Evolutionary conservation across 2,329 filamentous ascomycete species (phyloP), one percentile per base, ranked within the genome.

Genomic region (Microdochium paspali): DNA sequence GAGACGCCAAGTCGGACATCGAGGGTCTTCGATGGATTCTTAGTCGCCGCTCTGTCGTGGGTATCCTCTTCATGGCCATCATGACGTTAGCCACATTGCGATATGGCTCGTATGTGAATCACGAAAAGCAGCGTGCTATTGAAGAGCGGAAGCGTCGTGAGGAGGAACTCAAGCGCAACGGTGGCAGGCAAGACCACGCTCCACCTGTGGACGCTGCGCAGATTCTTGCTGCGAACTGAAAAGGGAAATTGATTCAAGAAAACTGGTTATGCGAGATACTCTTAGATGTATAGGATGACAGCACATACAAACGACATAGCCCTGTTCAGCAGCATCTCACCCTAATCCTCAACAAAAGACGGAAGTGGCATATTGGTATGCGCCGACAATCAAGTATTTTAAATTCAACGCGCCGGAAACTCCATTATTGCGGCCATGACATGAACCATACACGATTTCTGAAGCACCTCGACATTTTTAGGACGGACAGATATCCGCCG

Each of bases 21-120:
- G 93, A 98, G 65, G 86, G 84, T 1, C 71, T 98, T 44, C 77
- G 93, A 50, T 97, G 93, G 93, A 82, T 96, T 35, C 67, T 84
- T 53, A 87, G 82, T 51, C 70, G 79, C 47, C 71, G 80, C 46
- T 79, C 80, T 21, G 79, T 80, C 24, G 62, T 81, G 31, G 80
- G 80, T n/a, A 82, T 84, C 52, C 60, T 83, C 46, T 80, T 84
- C 65, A 80, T 84, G 78, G 80, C 73, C 25, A 67, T 84, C 28
- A 59, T 83, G 51, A 81, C 79, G 7, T 64, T 85, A 13, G 71
- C 72, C 12, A 77, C 75, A 24, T 64, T 85, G 45, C 73, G 79
- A 23, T 84, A 82, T 58, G 71, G 74, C 3, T 80, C 77, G 42
- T 81, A 79, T 52, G 65, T 73, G 25, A 66, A 66, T 50, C 73